Conservation (phyloP, 805 yeast species). For the Lipomyces yamadae region DNA sequence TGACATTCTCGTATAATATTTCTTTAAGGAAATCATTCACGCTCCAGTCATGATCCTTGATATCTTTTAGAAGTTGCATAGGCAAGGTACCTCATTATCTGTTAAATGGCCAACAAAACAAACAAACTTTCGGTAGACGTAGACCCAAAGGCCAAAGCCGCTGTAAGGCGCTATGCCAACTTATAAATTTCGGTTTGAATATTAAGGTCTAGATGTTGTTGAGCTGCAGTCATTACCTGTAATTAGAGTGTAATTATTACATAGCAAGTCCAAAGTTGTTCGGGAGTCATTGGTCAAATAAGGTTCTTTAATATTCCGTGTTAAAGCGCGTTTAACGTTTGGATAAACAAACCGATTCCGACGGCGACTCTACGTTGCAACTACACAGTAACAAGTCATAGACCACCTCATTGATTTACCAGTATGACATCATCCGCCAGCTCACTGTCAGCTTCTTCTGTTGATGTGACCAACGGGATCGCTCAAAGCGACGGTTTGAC, state of each 20-base stretch:
- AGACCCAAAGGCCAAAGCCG: conserved; percentile 45
- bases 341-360: background rate
- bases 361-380: too few species aligned
- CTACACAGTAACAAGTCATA: background rate
- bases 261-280: too few species aligned
- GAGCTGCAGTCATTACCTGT: too few species aligned
- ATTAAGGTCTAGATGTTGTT: too few species aligned
- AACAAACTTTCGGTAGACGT: conserved; percentile 38
- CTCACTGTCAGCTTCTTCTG: background rate
- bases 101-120: too few species aligned
- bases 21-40: background rate
- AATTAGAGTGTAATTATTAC: too few species aligned
- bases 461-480: background rate
- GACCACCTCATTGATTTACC: background rate
- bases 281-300: too few species aligned
- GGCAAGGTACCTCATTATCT: too few species aligned
- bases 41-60: conserved; percentile 24
- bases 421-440: background rate
- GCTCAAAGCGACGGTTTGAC: background rate
- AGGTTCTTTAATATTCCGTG: too few species aligned
- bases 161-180: conserved; percentile 44
- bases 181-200: conserved; percentile 14
- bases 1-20: background rate
- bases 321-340: background rate
- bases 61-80: conserved; percentile 7